These are phyloP conservation scores for Barnettozyma sucrosica DNA, from an alignment of 805 yeast species.

Conservation along the genomic window DNA sequence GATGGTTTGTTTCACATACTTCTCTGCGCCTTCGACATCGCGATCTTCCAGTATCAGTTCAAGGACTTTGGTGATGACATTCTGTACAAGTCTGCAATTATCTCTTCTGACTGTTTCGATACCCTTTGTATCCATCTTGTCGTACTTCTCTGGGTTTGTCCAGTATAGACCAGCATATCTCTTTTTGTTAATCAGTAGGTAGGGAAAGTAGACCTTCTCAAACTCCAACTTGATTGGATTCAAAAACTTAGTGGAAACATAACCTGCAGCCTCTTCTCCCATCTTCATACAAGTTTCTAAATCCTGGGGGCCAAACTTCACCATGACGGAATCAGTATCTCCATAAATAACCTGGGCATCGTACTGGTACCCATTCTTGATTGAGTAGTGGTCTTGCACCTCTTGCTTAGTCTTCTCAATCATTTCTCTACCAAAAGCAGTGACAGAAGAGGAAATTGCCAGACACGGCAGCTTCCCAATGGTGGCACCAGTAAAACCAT, in stretches of 20 bases:
- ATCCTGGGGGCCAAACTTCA: constrained; percentile 83
- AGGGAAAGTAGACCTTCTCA: constrained; percentile 95
- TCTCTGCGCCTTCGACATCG: constrained; percentile 78
- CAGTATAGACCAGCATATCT: constrained; percentile 96
- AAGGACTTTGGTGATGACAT: constrained; percentile 87
- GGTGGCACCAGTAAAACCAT: constrained; percentile 99
- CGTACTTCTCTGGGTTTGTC: constrained; percentile 89
- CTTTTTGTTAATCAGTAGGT: constrained; percentile 87
- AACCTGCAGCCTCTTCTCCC: constrained; percentile 92
- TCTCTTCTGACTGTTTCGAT: constrained; percentile 98
- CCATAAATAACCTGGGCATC: constrained; percentile 94
- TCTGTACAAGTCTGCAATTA: constrained; percentile 90
- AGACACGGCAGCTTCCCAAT: constrained; percentile 95
- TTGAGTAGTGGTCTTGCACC: constrained; percentile 74
- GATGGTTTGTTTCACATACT: constrained; percentile 79
- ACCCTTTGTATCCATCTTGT: constrained; percentile 97
- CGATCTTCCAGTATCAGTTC: constrained; percentile 81
- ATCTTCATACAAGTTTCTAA: constrained; percentile 79
- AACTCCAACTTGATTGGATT: constrained; percentile 92
- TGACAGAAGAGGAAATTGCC: constrained; percentile 91
- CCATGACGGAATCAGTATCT: constrained; percentile 99
- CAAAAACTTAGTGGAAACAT: constrained; percentile 71
- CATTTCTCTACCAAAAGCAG: constrained; percentile 96
- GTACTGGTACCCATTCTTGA: constrained; percentile 74
- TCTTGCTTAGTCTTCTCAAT: constrained; percentile 85